These are phyloP conservation scores for Torulaspora pretoriensis DNA, from an alignment of 1,139 yeast genomes.

Conservation along the genomic window DNA sequence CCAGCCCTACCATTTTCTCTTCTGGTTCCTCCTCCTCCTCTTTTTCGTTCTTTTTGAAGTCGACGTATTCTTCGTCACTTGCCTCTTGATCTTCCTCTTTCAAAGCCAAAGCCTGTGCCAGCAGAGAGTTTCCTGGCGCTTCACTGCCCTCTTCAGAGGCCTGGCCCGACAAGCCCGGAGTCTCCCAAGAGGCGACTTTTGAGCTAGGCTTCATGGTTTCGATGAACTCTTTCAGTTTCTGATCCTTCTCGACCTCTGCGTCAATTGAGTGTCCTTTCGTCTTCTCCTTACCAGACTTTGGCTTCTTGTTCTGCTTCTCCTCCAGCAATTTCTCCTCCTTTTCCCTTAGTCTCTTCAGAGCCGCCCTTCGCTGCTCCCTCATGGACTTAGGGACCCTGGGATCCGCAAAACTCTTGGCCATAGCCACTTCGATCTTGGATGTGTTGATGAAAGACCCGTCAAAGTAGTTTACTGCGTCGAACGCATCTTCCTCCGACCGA, in stretches of 20 bases:
- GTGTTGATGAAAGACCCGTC: constrained; percentile 80
- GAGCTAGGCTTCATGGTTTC: constrained; percentile 77
- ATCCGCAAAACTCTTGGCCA: constrained; percentile 83
- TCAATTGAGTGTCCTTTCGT: constrained; percentile 41
- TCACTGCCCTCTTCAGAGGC: constrained; percentile 15
- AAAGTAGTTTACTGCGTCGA: constrained; percentile 69
- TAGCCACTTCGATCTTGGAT: constrained; percentile 66
- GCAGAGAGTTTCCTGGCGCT: constrained; percentile 34
- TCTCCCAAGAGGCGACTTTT: constrained; percentile 34
- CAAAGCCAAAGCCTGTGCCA: constrained; percentile 39
- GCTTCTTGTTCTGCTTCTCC: constrained; percentile 40
- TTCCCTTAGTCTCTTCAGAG: constrained; percentile 49
- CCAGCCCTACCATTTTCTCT: constrained; percentile 37
- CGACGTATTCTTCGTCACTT: constrained; percentile 68
- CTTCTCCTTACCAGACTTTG: constrained; percentile 28
- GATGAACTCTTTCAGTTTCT: constrained; percentile 72
- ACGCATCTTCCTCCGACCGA: constrained; percentile 67
- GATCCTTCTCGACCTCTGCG: constrained; percentile 57
- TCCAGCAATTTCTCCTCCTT: constrained; percentile 50
- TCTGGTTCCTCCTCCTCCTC: constrained; percentile 33
- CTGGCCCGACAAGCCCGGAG: constrained; percentile 10
- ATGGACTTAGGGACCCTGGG: constrained; percentile 73
- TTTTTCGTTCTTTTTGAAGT: constrained; percentile 39
- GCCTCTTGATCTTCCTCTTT: constrained; percentile 41
- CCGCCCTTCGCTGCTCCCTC: constrained; percentile 58